phyloP scores from a whole-genome alignment of 1,284 basidiomycete genomes.

The Paramarasmius palmivorus region DNA sequence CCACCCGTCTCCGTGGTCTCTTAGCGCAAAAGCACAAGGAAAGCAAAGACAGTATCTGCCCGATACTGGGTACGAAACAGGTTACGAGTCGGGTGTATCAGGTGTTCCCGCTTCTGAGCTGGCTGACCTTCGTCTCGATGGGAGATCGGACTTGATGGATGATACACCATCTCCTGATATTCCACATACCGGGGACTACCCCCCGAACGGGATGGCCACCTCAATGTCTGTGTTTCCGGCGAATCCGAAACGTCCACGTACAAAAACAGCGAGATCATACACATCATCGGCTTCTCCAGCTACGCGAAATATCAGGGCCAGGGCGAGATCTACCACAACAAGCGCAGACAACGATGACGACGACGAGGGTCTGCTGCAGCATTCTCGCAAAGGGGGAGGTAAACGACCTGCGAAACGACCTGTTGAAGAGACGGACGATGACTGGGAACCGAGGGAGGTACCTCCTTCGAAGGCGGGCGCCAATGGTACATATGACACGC shows the following conservation, averaged over 20 bases:
- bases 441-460: slow-evolving; percentile 3
- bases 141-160: too few relatives aligned
- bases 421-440: slow-evolving; percentile 9
- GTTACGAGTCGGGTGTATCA: too few relatives aligned
- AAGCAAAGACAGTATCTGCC: slow-evolving; percentile 9
- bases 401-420: slow-evolving; percentile 7
- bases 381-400: background rate
- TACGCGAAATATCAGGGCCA: background rate
- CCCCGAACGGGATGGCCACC: too few relatives aligned
- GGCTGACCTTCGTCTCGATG: slow-evolving; percentile 11
- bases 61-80: background rate
- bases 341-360: background rate
- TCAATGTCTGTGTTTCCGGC: too few relatives aligned
- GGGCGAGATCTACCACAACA: background rate
- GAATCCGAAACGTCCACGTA: too few relatives aligned
- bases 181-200: too few relatives aligned
- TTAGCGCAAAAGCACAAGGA: slow-evolving; percentile 14
- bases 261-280: too few relatives aligned
- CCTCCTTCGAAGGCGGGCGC: background rate
- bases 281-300: too few relatives aligned
- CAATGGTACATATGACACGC: too few relatives aligned
- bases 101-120: slow-evolving; percentile 7
- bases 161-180: too few relatives aligned
- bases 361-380: background rate
- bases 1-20: background rate